These are phyloP conservation scores for Botryotinia globosa DNA, from an alignment of 2,329 filamentous ascomycete species.

Conservation along the genomic window DNA sequence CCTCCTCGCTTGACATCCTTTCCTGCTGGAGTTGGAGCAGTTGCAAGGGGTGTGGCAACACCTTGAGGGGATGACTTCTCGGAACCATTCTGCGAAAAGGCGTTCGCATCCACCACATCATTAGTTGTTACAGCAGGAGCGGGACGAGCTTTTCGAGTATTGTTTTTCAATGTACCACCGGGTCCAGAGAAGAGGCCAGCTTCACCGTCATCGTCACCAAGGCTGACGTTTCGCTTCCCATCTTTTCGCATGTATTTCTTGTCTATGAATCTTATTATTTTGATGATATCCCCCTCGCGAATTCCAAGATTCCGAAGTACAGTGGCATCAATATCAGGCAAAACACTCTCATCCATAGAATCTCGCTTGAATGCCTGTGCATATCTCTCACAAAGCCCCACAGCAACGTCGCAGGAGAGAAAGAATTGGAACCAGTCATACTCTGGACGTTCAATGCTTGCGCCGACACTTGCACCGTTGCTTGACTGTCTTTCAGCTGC, in stretches of 20 bases:
- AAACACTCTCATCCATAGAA: conserved; percentile 91
- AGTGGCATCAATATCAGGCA: conserved; percentile 83
- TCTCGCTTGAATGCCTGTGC: conserved; percentile 84
- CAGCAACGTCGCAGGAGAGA: conserved; percentile 83
- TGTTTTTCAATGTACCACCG: conserved; percentile 87
- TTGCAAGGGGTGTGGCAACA: conserved; percentile 47
- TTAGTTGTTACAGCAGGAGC: conserved; percentile 81
- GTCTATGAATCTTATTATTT: conserved; percentile 88
- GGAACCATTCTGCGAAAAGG: conserved; percentile 60
- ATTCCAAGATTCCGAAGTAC: conserved; percentile 85
- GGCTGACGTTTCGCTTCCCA: conserved; percentile 52
- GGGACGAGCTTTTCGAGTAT: conserved; percentile 88
- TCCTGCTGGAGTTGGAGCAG: conserved; percentile 43
- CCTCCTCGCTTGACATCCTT: conserved; percentile 55
- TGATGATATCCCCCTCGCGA: conserved; percentile 93
- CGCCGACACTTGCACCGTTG: conserved; percentile 55
- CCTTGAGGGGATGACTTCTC: conserved; percentile 43
- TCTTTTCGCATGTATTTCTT: conserved; percentile 69
- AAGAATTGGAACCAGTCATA: conserved; percentile 99
- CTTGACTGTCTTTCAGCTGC: conserved; percentile 32
- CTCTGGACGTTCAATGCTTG: conserved; percentile 65
- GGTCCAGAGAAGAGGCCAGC: conserved; percentile 87
- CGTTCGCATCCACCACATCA: conserved; percentile 83
- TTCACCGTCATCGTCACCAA: conserved; percentile 51
- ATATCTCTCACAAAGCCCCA: conserved; percentile 92